Evolutionary conservation across 2,329 filamentous ascomycete species (phyloP).

Genomic region (Lachnellula cervina): DNA sequence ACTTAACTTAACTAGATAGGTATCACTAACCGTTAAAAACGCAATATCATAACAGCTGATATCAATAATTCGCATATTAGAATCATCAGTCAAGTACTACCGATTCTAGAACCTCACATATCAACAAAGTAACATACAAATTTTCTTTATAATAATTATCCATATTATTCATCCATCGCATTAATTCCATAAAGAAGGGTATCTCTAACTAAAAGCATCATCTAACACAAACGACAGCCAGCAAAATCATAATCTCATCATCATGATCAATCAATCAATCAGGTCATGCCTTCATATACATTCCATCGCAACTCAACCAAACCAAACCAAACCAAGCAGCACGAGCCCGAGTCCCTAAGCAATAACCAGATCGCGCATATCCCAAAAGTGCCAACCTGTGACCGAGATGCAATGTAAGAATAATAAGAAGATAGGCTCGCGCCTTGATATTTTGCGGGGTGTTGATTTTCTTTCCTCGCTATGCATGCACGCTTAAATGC

Average conservation of each 20-base stretch:
- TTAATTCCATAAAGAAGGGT: not conserved
- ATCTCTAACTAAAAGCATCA: not conserved
- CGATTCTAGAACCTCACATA: no score
- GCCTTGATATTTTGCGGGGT: slow-evolving; percentile 3
- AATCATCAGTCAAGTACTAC: no score
- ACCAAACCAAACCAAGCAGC: not conserved
- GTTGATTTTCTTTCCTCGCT: slow-evolving; percentile 4
- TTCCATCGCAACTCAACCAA: not conserved
- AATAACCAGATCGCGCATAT: slow-evolving; percentile 7
- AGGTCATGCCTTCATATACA: not conserved
- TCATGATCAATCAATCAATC: not conserved
- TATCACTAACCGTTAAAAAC: no score
- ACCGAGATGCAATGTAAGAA: not conserved
- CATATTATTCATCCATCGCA: not conserved
- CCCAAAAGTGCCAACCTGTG: slow-evolving; percentile 3
- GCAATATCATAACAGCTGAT: no score
- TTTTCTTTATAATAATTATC: no score
- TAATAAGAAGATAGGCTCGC: slow-evolving; percentile 6
- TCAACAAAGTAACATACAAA: no score
- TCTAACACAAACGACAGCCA: not conserved
- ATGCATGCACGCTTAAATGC: slow-evolving; percentile 6
- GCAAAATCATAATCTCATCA: slow-evolving; percentile 5
- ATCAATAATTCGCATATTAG: no score
- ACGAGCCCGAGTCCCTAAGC: not conserved
- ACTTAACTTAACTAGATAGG: no score